phyloP scores from a whole-genome alignment of 805 yeast genomes.

The Candida montana region DNA sequence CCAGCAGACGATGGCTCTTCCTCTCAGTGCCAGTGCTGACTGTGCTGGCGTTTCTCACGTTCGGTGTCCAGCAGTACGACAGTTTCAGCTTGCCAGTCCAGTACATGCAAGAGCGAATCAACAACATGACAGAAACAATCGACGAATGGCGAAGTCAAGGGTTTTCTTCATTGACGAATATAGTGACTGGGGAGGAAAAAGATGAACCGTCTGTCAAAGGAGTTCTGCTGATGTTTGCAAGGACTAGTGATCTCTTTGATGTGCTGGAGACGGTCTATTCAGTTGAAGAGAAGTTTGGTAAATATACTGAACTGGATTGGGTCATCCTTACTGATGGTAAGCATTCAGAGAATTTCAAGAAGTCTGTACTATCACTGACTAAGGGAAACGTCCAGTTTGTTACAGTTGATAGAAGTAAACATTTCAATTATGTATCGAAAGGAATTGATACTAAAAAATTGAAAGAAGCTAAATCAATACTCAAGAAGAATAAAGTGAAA shows the following conservation, averaged over 20 bases:
- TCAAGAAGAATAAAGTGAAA: slow-evolving; percentile 38
- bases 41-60: background rate
- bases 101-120: background rate
- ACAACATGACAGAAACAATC: background rate
- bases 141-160: background rate
- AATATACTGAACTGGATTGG: slow-evolving; percentile 63
- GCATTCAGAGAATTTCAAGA: slow-evolving; percentile 48
- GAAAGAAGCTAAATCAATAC: slow-evolving; percentile 32
- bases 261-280: slow-evolving; percentile 53
- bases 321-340: slow-evolving; percentile 63
- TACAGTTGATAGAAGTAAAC: slow-evolving; percentile 40
- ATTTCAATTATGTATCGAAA: slow-evolving; percentile 45
- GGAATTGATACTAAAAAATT: slow-evolving; percentile 47
- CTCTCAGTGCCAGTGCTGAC: background rate
- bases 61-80: background rate
- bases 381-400: slow-evolving; percentile 59
- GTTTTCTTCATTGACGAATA: background rate
- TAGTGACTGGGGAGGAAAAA: background rate
- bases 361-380: slow-evolving; percentile 37
- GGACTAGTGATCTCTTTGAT: slow-evolving; percentile 54
- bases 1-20: background rate
- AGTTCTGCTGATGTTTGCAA: slow-evolving; percentile 60
- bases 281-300: slow-evolving; percentile 63
- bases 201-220: background rate
- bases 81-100: background rate